Evolutionary conservation across 306 rosid species (phyloP).

Genomic region (Pyrus communis): DNA sequence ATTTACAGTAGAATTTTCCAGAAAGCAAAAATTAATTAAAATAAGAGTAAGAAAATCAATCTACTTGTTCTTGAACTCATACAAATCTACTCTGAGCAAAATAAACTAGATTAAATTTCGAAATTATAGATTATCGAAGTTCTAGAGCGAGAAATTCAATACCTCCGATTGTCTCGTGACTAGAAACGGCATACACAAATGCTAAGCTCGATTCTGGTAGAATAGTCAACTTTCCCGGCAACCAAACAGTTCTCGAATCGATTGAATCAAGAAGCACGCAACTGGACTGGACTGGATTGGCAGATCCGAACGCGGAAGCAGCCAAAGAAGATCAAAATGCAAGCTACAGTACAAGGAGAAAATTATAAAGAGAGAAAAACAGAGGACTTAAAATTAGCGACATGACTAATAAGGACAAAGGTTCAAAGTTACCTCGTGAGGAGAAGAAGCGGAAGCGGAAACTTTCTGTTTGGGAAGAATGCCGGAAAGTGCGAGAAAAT

Average conservation of each 20-base stretch:
- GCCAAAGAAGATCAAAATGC: background rate
- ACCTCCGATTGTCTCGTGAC: background rate
- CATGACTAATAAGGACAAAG: conserved; percentile 12
- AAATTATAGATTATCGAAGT: background rate
- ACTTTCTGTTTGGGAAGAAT: conserved; percentile 25
- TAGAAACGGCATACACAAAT: background rate
- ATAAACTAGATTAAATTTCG: background rate
- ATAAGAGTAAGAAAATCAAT: background rate
- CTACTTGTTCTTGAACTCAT: background rate
- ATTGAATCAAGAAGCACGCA: background rate
- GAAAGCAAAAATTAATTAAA: background rate
- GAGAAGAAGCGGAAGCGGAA: background rate
- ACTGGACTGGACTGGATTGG: background rate
- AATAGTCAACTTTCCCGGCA: conserved; percentile 3
- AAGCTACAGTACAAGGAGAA: background rate
- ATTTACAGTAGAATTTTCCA: background rate
- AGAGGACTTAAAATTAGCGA: background rate
- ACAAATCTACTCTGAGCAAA: background rate
- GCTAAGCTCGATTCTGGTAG: background rate
- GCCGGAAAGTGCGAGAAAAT: conserved; percentile 26
- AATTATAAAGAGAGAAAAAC: background rate
- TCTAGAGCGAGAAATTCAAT: background rate
- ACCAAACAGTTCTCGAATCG: conserved; percentile 9
- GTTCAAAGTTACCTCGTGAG: conserved; percentile 31
- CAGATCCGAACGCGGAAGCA: conserved; percentile 39